Evolutionary conservation across 2,329 filamentous ascomycete species (phyloP).

Genomic region (Clarireedia hainanense): DNA sequence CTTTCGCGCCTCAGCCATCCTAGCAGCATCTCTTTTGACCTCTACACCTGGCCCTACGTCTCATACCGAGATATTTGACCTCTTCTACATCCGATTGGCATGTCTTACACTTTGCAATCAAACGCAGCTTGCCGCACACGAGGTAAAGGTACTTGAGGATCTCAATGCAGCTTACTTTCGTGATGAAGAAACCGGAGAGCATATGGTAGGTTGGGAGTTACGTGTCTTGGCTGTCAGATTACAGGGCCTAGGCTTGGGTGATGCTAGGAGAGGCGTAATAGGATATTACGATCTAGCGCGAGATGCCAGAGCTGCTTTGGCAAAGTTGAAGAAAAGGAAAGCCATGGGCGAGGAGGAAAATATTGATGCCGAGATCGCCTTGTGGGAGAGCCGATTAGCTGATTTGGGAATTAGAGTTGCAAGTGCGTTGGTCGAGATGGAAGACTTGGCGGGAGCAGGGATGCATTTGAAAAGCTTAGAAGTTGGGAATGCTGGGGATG

Average conservation of each 20-base stretch:
- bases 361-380: slow-evolving; percentile 35
- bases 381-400: slow-evolving; percentile 65
- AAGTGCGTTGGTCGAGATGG: slow-evolving; percentile 72
- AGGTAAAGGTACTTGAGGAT: slow-evolving; percentile 57
- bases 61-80: slow-evolving; percentile 58
- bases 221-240: slow-evolving; percentile 76
- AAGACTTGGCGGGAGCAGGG: slow-evolving; percentile 72
- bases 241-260: slow-evolving; percentile 78
- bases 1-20: slow-evolving; percentile 71
- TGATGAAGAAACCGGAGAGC: slow-evolving; percentile 44
- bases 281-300: slow-evolving; percentile 82
- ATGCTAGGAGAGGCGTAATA: slow-evolving; percentile 77
- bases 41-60: slow-evolving; percentile 47
- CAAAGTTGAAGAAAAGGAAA: slow-evolving; percentile 34
- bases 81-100: slow-evolving; percentile 74
- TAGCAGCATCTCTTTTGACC: slow-evolving; percentile 55
- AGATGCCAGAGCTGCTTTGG: slow-evolving; percentile 60
- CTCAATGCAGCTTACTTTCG: slow-evolving; percentile 49
- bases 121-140: slow-evolving; percentile 58
- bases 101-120: slow-evolving; percentile 75
- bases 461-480: slow-evolving; percentile 59
- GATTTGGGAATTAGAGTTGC: slow-evolving; percentile 67
- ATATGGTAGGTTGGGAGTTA: slow-evolving; percentile 81
- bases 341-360: neutral
- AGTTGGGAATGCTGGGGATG: slow-evolving; percentile 29